Evolutionary conservation across 495 filamentous ascomycete genomes (phyloP).

Genomic region (Cairneyella variabilis): DNA sequence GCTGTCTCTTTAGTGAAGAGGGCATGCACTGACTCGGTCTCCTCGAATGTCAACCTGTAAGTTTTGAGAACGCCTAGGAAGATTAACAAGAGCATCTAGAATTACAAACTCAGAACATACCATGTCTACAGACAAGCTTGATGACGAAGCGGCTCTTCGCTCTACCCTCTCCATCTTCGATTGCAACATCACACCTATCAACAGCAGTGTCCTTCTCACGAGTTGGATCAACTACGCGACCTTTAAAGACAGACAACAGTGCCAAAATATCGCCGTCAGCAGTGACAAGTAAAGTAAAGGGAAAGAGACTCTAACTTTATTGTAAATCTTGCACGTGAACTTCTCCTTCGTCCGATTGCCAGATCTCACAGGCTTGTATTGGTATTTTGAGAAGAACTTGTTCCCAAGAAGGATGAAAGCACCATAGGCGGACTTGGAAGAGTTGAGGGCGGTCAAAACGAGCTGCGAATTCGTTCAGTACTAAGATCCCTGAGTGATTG

Average conservation of each 20-base stretch:
- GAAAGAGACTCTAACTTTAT: slow-evolving; percentile 47
- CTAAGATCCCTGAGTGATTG: neutral
- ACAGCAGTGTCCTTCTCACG: slow-evolving; percentile 72
- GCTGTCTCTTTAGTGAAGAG: slow-evolving; percentile 72
- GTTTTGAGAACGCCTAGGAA: slow-evolving; percentile 77
- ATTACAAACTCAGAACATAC: neutral
- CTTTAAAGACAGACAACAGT: slow-evolving; percentile 71
- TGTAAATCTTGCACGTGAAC: slow-evolving; percentile 71
- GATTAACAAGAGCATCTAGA: neutral
- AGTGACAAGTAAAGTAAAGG: neutral
- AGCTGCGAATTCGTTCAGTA: slow-evolving; percentile 48
- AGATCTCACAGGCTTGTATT: slow-evolving; percentile 43
- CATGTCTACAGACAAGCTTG: slow-evolving; percentile 81
- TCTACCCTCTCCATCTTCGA: slow-evolving; percentile 69
- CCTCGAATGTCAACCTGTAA: slow-evolving; percentile 88
- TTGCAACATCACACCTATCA: slow-evolving; percentile 79
- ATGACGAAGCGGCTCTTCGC: slow-evolving; percentile 76
- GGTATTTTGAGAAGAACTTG: slow-evolving; percentile 80
- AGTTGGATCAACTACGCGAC: slow-evolving; percentile 47
- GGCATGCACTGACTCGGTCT: slow-evolving; percentile 75
- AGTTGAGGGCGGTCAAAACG: slow-evolving; percentile 77
- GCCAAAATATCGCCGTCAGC: slow-evolving; percentile 40
- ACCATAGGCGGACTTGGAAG: slow-evolving; percentile 89
- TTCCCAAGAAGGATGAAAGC: slow-evolving; percentile 69
- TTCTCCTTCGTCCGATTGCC: slow-evolving; percentile 37